Evolutionary conservation across 805 yeast species (phyloP).

Genomic region (Dipodascus geniculatus): DNA sequence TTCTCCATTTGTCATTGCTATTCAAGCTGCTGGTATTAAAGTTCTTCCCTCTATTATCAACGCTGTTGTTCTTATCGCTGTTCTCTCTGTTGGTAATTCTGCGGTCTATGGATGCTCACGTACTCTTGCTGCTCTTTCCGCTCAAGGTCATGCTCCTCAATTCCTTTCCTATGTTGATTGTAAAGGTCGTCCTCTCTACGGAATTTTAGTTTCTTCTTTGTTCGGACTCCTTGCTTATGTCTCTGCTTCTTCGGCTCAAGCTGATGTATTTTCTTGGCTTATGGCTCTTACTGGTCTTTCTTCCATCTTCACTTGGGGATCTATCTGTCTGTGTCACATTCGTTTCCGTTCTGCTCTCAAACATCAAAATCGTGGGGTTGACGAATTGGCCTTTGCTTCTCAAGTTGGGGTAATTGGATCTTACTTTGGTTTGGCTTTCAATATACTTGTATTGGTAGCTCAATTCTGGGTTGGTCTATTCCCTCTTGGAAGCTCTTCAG

Average conservation of each 20-base stretch:
- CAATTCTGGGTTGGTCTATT: slow-evolving; percentile 77
- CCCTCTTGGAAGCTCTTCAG: slow-evolving; percentile 39
- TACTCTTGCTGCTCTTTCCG: slow-evolving; percentile 53
- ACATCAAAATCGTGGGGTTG: slow-evolving; percentile 54
- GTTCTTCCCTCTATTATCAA: slow-evolving; percentile 61
- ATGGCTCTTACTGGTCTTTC: slow-evolving; percentile 39
- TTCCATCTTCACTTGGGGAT: slow-evolving; percentile 71
- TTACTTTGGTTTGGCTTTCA: slow-evolving; percentile 44
- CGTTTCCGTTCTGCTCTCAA: slow-evolving; percentile 53
- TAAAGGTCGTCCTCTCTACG: slow-evolving; percentile 61
- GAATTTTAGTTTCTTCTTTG: slow-evolving; percentile 33
- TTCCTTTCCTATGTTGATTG: slow-evolving; percentile 55
- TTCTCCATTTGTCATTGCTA: slow-evolving; percentile 64
- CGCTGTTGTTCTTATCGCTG: slow-evolving; percentile 52
- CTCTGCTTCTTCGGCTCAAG: slow-evolving; percentile 44
- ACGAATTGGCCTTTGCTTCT: slow-evolving; percentile 56
- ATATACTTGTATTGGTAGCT: slow-evolving; percentile 50
- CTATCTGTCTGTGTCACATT: slow-evolving; percentile 56
- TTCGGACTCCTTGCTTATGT: slow-evolving; percentile 46
- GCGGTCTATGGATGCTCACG: slow-evolving; percentile 56
- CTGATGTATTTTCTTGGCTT: slow-evolving; percentile 12
- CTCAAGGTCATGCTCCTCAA: slow-evolving; percentile 46
- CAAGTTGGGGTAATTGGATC: slow-evolving; percentile 64
- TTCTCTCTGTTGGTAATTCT: slow-evolving; percentile 57
- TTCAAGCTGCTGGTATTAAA: slow-evolving; percentile 46